phyloP scores from a whole-genome alignment of 495 filamentous ascomycete genomes.

The Penicillium macrosclerotiorum region DNA sequence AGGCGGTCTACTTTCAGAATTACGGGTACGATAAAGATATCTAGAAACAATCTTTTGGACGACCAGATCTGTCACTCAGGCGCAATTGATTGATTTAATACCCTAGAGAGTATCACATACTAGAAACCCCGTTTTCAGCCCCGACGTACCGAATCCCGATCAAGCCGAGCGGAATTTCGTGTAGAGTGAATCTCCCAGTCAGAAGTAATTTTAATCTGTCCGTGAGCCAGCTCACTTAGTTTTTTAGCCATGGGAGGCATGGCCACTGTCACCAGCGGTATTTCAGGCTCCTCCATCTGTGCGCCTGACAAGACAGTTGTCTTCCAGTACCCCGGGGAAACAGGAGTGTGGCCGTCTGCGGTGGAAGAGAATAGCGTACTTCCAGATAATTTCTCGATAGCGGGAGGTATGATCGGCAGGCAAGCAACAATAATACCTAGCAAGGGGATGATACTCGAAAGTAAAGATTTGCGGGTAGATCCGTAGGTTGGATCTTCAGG shows the following conservation, averaged over 20 bases:
- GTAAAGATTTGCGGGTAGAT: slow-evolving; percentile 15
- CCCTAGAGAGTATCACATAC: neutral
- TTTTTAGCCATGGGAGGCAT: slow-evolving; percentile 21
- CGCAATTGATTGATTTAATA: too few species aligned
- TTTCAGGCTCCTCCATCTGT: slow-evolving; percentile 17
- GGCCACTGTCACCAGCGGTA: slow-evolving; percentile 19
- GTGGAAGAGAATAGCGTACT: slow-evolving; percentile 1
- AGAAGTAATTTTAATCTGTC: slow-evolving; percentile 27
- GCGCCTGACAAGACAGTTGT: slow-evolving; percentile 7
- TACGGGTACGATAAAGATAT: too few species aligned
- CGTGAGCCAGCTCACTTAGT: slow-evolving; percentile 16
- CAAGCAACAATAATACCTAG: slow-evolving; percentile 22
- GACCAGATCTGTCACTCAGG: too few species aligned
- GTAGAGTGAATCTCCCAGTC: slow-evolving; percentile 32
- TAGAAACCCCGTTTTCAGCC: neutral
- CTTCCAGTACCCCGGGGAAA: slow-evolving; percentile 11
- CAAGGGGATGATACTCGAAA: slow-evolving; percentile 9
- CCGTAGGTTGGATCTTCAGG: slow-evolving; percentile 13
- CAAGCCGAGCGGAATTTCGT: slow-evolving; percentile 21
- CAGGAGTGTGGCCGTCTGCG: neutral
- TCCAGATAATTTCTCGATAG: slow-evolving; percentile 4
- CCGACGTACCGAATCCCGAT: slow-evolving; percentile 8
- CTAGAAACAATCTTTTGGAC: too few species aligned
- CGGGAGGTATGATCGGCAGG: slow-evolving; percentile 14
- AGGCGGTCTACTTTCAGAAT: too few species aligned